phyloP scores from a whole-genome alignment of 495 filamentous ascomycete genomes.

The Clohesyomyces aquaticus region DNA sequence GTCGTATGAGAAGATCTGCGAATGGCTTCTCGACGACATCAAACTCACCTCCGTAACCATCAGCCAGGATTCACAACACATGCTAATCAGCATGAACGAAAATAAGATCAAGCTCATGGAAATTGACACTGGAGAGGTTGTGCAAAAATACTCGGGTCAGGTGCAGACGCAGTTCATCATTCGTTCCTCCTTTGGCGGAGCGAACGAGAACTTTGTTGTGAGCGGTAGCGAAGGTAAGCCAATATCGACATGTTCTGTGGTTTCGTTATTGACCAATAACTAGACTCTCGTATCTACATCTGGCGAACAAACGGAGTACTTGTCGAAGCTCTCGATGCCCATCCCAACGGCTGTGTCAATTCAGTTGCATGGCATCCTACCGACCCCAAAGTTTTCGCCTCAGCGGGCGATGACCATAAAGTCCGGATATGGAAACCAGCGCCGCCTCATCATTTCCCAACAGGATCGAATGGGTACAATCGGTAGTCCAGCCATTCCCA shows the following conservation, averaged over 20 bases:
- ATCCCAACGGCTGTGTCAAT: constrained; percentile 77
- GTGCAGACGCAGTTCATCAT: constrained; percentile 75
- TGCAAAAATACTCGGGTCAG: constrained; percentile 74
- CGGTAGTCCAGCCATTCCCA: constrained; percentile 2
- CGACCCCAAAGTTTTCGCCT: constrained; percentile 84
- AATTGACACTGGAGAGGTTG: constrained; percentile 70
- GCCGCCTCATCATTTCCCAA: background rate
- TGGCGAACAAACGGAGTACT: constrained; percentile 81
- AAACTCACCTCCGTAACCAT: constrained; percentile 78
- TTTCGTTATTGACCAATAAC: constrained; percentile 17
- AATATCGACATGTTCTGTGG: background rate
- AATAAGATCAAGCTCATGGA: constrained; percentile 77
- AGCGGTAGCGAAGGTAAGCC: constrained; percentile 85
- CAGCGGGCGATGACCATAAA: constrained; percentile 83
- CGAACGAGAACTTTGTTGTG: constrained; percentile 85
- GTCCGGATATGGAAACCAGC: constrained; percentile 65
- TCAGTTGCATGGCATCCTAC: constrained; percentile 88
- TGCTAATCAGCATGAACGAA: constrained; percentile 81
- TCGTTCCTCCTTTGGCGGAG: constrained; percentile 81
- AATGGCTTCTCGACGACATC: constrained; percentile 62
- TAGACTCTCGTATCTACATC: constrained; percentile 76
- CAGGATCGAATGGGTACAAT: constrained; percentile 17
- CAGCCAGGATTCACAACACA: constrained; percentile 72
- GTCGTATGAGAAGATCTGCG: constrained; percentile 73
- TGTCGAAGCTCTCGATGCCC: constrained; percentile 76